Evolutionary conservation across 805 yeast genomes (phyloP), one percentile per base, ranked within the genome.

Genomic region (Candida qinlingensis): DNA sequence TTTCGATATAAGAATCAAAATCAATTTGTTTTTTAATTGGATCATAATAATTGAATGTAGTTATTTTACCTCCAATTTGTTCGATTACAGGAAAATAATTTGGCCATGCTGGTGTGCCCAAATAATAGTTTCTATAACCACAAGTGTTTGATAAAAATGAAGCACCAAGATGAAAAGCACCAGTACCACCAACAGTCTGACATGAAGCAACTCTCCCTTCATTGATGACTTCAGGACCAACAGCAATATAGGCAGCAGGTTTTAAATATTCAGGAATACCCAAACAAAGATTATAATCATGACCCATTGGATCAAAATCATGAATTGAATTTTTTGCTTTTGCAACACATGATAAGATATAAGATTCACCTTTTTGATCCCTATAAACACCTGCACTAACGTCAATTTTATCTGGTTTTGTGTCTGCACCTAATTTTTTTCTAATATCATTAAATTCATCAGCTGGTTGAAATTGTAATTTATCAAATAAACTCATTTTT

Each of bases 61-160:
- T 80, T 36, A 85, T 82, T 54, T 75, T 70, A 46, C 87, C 73
- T 5, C 94, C 96, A 51, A 80, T 73, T 47, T 77, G 70, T 55
- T 77, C 73, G 65, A 90, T 92, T 55, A 92, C 85, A 64, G 83
- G 89, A 64, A 77, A 74, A 71, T 92, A 98, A 73, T 94, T 94
- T 45, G 94, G 96, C 99, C 99, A 92, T 13, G 98, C 89, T 55
- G 98, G 98, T 48, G 76, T 71, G 12, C 96, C 85, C 45, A 90
- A 64, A 66, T 88, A 88, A 43, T 91, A 73, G 30, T 72, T 68
- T 50, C 70, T 58, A 65, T 72, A 45, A 1, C 54, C 53, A 48
- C 66, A 56, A 48, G 67, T 63, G 39, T 60, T 59, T 13, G 61
- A 48, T 39, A 70, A 44, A 45, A 71, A 68, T 50, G 64, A 69